Conservation (phyloP, 768 basidiomycete genomes). For the Trametes villosa region DNA sequence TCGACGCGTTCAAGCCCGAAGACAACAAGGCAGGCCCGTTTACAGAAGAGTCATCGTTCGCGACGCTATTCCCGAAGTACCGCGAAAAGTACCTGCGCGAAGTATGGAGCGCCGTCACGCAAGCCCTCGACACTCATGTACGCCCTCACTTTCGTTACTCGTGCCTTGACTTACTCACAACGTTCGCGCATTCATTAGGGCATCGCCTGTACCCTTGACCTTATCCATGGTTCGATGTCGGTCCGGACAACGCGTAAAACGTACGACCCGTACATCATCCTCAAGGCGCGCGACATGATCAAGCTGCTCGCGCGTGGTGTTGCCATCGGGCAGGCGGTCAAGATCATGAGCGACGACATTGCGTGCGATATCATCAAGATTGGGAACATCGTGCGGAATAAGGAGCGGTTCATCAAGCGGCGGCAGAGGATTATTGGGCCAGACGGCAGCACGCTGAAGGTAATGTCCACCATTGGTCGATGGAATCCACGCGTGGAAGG, state of each 20-base stretch:
- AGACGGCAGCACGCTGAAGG: conserved; percentile 96
- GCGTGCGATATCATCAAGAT: conserved; percentile 99
- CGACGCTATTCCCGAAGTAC: conserved; percentile 97
- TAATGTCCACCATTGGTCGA: conserved; percentile 38
- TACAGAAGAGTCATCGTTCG: conserved; percentile 96
- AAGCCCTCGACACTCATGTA: conserved; percentile 81
- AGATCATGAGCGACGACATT: conserved; percentile 85
- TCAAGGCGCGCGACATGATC: conserved; percentile 95
- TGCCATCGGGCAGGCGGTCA: conserved; percentile 80
- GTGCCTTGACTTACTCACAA: neutral
- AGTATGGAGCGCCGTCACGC: conserved; percentile 91
- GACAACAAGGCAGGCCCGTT: conserved; percentile 87
- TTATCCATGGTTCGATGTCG: conserved; percentile 97
- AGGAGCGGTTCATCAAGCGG: conserved; percentile 95
- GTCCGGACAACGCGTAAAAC: conserved; percentile 97
- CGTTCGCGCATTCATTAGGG: conserved; percentile 52
- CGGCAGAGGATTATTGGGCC: conserved; percentile 97
- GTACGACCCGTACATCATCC: conserved; percentile 93
- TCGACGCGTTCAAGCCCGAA: conserved; percentile 72
- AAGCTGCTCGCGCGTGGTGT: conserved; percentile 95
- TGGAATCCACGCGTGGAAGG: too few species aligned
- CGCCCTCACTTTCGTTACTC: conserved; percentile 21
- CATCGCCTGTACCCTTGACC: conserved; percentile 87
- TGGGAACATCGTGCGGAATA: conserved; percentile 90
- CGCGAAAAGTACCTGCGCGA: conserved; percentile 96